Percentiles rank a stretch among this genome's conserved stretches.
These are phyloP conservation scores for Hymenoscyphus albidus DNA, from an alignment of 2,329 filamentous ascomycete species.

Conservation along the genomic window DNA sequence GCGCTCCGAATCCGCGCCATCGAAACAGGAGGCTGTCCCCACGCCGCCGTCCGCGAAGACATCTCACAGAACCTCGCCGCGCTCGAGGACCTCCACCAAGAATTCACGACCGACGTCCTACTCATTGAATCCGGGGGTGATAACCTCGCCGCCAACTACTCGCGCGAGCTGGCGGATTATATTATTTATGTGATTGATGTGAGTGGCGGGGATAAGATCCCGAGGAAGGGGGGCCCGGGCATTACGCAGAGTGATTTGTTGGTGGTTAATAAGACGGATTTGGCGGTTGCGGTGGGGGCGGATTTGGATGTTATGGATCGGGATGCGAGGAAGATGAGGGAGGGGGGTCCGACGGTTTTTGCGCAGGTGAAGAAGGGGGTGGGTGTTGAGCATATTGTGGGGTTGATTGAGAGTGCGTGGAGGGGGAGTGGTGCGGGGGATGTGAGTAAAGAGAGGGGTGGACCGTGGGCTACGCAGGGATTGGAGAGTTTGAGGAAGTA, in stretches of 20 bases:
- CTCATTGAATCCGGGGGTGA: slow-evolving; percentile 95
- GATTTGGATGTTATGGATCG: slow-evolving; percentile 92
- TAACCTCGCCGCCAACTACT: slow-evolving; percentile 96
- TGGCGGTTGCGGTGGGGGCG: slow-evolving; percentile 85
- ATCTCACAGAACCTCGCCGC: slow-evolving; percentile 91
- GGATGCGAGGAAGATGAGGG: slow-evolving; percentile 89
- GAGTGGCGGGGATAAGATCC: slow-evolving; percentile 92
- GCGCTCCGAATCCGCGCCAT: slow-evolving; percentile 86
- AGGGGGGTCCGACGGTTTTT: slow-evolving; percentile 92
- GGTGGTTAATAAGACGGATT: slow-evolving; percentile 95
- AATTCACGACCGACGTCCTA: slow-evolving; percentile 77
- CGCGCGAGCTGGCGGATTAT: slow-evolving; percentile 88
- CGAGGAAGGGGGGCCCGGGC: slow-evolving; percentile 89
- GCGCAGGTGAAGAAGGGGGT: slow-evolving; percentile 94
- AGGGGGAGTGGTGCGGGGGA: slow-evolving; percentile 78
- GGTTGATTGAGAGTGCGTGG: slow-evolving; percentile 88
- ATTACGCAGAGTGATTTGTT: slow-evolving; percentile 95
- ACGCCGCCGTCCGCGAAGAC: slow-evolving; percentile 95
- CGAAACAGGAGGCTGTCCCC: slow-evolving; percentile 94
- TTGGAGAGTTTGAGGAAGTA: slow-evolving; percentile 44
- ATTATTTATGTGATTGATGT: slow-evolving; percentile 99
- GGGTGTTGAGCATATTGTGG: slow-evolving; percentile 80
- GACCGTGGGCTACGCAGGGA: slow-evolving; percentile 54
- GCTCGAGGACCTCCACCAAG: slow-evolving; percentile 79
- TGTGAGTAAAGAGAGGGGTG: slow-evolving; percentile 50